Evolutionary conservation across 768 basidiomycete genomes (phyloP).

Genomic region (Suillus clintonianus): DNA sequence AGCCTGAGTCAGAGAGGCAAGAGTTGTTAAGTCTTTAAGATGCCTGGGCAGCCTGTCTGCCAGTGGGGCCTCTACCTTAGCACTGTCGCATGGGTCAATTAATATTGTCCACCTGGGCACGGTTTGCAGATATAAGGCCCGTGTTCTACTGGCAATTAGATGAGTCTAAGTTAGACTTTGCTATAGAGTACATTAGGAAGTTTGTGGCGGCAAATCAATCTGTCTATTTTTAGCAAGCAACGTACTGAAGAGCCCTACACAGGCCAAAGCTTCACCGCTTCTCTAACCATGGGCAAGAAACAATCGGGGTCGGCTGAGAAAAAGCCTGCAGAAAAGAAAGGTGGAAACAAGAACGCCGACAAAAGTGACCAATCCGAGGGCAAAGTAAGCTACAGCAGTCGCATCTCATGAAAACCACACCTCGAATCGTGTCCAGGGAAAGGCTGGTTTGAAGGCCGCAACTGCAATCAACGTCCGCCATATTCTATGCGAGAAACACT

Average conservation of each 20-base stretch:
- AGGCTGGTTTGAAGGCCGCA: slow-evolving; percentile 70
- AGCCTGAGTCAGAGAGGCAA: not conserved
- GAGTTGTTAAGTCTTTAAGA: not conserved
- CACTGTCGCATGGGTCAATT: not conserved
- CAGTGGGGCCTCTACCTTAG: not conserved
- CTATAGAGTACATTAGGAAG: too few species aligned
- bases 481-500: slow-evolving; percentile 87
- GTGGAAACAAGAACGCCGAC: slow-evolving; percentile 16
- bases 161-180: too few species aligned
- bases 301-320: not conserved
- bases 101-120: not conserved
- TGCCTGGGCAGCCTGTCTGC: not conserved
- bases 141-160: too few species aligned
- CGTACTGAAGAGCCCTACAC: not conserved
- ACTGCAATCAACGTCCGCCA: slow-evolving; percentile 85
- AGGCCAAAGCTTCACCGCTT: not conserved
- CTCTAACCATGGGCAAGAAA: slow-evolving; percentile 2
- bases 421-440: slow-evolving; percentile 37
- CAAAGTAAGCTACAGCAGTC: slow-evolving; percentile 10
- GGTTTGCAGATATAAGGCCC: too few species aligned
- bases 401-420: slow-evolving; percentile 3
- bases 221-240: not conserved
- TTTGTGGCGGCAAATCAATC: too few species aligned
- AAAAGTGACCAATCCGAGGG: slow-evolving; percentile 18
- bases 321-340: slow-evolving; percentile 2